These are phyloP conservation scores for Phlebiopsis flavidoalba DNA, from an alignment of 768 basidiomycete genomes.

Conservation along the genomic window DNA sequence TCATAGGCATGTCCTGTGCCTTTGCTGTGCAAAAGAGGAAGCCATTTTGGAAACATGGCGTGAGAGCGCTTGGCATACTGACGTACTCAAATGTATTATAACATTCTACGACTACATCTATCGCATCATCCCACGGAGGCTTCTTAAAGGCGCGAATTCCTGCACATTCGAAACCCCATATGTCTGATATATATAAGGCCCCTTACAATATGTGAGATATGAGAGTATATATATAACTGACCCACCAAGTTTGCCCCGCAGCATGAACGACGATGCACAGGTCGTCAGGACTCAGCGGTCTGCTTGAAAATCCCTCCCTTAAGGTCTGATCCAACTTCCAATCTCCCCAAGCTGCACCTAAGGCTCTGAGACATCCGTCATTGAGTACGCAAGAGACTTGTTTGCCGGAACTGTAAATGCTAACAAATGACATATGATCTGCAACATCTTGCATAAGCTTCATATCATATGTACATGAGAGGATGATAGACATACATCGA, in stretches of 20 bases:
- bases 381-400: conserved; percentile 30
- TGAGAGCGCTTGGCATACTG: conserved; percentile 15
- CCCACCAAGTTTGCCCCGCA: background rate
- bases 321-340: conserved; percentile 37
- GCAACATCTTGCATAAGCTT: background rate
- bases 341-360: conserved; percentile 36
- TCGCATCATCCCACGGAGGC: too few species aligned
- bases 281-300: background rate
- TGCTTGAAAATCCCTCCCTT: conserved; percentile 28
- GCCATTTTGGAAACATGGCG: conserved; percentile 70
- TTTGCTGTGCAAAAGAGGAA: conserved; percentile 95
- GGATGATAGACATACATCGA: conserved; percentile 34
- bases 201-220: background rate
- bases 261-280: too few species aligned
- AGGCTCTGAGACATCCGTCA: conserved; percentile 25
- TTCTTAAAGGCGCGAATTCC: too few species aligned
- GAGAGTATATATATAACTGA: background rate
- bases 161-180: background rate
- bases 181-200: background rate
- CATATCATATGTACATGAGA: background rate
- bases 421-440: conserved; percentile 41
- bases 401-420: conserved; percentile 40
- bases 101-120: background rate
- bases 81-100: background rate
- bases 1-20: conserved; percentile 84